Base-by-base conservation (phyloP, 1,284 basidiomycete genomes). In the Ganoderma resinaceum region DNA sequence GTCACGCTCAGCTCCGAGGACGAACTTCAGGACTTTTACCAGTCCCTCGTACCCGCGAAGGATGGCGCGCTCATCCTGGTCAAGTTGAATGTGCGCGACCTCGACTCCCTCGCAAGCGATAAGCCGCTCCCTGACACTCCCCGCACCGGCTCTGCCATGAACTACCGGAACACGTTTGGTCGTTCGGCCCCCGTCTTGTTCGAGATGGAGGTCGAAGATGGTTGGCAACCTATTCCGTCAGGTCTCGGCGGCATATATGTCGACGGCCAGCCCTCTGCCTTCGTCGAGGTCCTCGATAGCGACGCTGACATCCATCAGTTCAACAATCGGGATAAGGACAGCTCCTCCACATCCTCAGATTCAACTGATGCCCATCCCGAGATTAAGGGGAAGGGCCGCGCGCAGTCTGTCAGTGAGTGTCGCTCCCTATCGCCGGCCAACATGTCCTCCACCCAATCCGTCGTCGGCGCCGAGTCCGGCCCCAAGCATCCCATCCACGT, bases 1-100 rank as follows among this genome's bases (percentile, higher is more conserved):
- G 86, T 94, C 68, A 93, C 91, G 14, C 82, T 93, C 69, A 91
- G 86, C 78, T 87, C 91, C 4, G 83, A 92, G 66, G 88, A 89
- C 43, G 91, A 92, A 77, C 83, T 92, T 12, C 82, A 84, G 65
- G 89, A 89, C 73, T 92, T 83, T 79, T 91, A 88, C 76, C 77
- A 78, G 35, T 71, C 70, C 33, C 70, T 73, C n/a, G 23, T 66
- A 2, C 66, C 67, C 26, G 55, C 53, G 49, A 62, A 49, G n/a
- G 71, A 67, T 65, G 66, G 70, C 26, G 62, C 70, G 11, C 65
- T 70, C 49, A 72, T 62, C 61, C 70, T 80, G 46, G 80, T 89
- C 78, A 91, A 87, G 78, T 86, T 94, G 73, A 80, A 78, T 16
- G 87, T 94, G n/a, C 81, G 86, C 73, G 88, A 93, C 79, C 79